Conservation (phyloP, 257 asterid genomes). For the Gentiana straminea region DNA sequence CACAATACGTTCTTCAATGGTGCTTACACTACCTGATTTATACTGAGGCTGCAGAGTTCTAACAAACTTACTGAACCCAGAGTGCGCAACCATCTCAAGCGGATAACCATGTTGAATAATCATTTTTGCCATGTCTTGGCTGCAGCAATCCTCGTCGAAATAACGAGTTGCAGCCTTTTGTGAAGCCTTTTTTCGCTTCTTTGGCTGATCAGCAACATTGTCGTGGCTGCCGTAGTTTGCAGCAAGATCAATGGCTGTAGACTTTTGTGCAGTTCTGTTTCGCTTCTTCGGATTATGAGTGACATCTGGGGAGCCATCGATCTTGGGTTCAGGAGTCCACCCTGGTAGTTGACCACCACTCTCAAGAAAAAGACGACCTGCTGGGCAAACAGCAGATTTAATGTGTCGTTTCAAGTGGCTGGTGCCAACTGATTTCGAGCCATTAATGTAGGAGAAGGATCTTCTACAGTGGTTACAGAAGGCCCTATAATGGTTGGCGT, state of each 20-base stretch:
- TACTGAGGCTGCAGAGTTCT: slow-evolving; percentile 55
- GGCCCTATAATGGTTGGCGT: slow-evolving; percentile 52
- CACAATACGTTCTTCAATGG: slow-evolving; percentile 42
- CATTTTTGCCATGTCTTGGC: slow-evolving; percentile 56
- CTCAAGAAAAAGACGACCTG: slow-evolving; percentile 22
- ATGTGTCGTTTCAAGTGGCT: slow-evolving; percentile 91
- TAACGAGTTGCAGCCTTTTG: slow-evolving; percentile 21
- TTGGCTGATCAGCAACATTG: slow-evolving; percentile 43
- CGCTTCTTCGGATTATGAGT: slow-evolving; percentile 54
- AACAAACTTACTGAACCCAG: slow-evolving; percentile 53
- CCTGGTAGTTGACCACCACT: slow-evolving; percentile 18
- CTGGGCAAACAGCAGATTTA: slow-evolving; percentile 67
- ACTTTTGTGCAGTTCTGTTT: slow-evolving; percentile 36
- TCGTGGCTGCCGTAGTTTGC: slow-evolving; percentile 33
- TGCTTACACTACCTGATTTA: slow-evolving; percentile 20
- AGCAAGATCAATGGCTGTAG: slow-evolving; percentile 17
- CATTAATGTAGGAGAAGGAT: slow-evolving; percentile 73
- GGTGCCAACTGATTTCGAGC: slow-evolving; percentile 74
- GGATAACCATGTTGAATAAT: slow-evolving; percentile 74
- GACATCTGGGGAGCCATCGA: slow-evolving; percentile 30
- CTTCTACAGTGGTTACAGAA: slow-evolving; percentile 76
- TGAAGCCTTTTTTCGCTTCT: slow-evolving; percentile 49
- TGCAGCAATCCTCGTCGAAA: slow-evolving; percentile 33
- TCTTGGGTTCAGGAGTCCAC: slow-evolving; percentile 19
- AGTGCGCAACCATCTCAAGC: slow-evolving; percentile 54